Evolutionary conservation across 768 basidiomycete genomes (phyloP).

Genomic region (Mycena indigotica): DNA sequence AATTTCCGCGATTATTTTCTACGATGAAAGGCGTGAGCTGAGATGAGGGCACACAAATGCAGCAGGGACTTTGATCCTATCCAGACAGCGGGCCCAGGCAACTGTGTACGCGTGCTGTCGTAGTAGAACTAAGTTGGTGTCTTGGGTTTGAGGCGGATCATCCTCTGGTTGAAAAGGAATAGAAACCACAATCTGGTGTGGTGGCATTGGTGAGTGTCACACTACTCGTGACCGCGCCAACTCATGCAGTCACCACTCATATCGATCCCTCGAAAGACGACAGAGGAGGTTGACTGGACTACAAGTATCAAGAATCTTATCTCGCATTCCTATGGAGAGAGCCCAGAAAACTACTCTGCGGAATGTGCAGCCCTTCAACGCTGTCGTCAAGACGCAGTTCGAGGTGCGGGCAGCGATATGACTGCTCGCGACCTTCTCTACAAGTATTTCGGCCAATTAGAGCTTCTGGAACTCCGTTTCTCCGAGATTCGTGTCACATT

Average conservation of each 20-base stretch:
- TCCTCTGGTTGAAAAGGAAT: neutral
- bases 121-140: slow-evolving; percentile 36
- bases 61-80: slow-evolving; percentile 56
- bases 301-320: slow-evolving; percentile 83
- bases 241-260: slow-evolving; percentile 89
- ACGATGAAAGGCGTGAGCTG: neutral
- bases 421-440: slow-evolving; percentile 95
- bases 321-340: slow-evolving; percentile 90
- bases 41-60: no score
- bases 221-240: slow-evolving; percentile 3
- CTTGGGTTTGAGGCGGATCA: slow-evolving; percentile 34
- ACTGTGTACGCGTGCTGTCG: slow-evolving; percentile 55
- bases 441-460: slow-evolving; percentile 99
- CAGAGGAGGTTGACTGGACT: slow-evolving; percentile 97
- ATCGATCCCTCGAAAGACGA: slow-evolving; percentile 90
- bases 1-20: slow-evolving; percentile 51
- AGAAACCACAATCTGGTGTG: neutral
- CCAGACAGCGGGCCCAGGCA: slow-evolving; percentile 63
- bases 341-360: slow-evolving; percentile 81
- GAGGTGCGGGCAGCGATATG: slow-evolving; percentile 92
- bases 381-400: slow-evolving; percentile 93
- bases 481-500: slow-evolving; percentile 96
- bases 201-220: neutral
- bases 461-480: slow-evolving; percentile 94
- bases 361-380: slow-evolving; percentile 87